These are phyloP conservation scores for Aspergillus ibericus DNA, from an alignment of 2,329 filamentous ascomycete genomes.

Conservation along the genomic window DNA sequence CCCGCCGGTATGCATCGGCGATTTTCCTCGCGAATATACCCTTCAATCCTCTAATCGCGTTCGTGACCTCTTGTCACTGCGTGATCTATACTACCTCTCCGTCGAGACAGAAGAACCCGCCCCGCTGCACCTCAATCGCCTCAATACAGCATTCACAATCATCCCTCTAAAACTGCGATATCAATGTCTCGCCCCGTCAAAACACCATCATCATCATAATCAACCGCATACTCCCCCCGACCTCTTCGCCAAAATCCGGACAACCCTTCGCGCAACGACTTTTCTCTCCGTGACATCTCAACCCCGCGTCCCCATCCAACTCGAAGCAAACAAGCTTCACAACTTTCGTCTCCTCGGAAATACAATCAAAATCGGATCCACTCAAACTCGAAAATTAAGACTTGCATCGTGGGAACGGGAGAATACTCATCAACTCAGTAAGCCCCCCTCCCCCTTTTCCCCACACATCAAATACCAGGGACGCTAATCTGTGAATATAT, in stretches of 20 bases:
- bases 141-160: not conserved
- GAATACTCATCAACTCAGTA: not conserved
- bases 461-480: not conserved
- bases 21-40: not conserved
- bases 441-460: no score
- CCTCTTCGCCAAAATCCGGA: not conserved
- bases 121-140: not conserved
- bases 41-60: not conserved
- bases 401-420: not conserved
- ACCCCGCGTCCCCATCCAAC: not conserved
- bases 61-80: not conserved
- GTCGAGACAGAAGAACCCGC: not conserved
- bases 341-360: not conserved
- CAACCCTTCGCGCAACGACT: not conserved
- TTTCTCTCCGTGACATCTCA: not conserved
- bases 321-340: not conserved
- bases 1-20: not conserved
- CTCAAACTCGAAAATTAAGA: not conserved
- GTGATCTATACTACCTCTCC: not conserved
- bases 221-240: not conserved
- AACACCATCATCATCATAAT: not conserved
- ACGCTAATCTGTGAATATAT: no score
- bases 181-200: not conserved
- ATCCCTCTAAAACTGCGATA: not conserved
- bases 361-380: not conserved